Evolutionary conservation across 2,329 filamentous ascomycete species (phyloP).

Genomic region (Apiospora malaysiana): DNA sequence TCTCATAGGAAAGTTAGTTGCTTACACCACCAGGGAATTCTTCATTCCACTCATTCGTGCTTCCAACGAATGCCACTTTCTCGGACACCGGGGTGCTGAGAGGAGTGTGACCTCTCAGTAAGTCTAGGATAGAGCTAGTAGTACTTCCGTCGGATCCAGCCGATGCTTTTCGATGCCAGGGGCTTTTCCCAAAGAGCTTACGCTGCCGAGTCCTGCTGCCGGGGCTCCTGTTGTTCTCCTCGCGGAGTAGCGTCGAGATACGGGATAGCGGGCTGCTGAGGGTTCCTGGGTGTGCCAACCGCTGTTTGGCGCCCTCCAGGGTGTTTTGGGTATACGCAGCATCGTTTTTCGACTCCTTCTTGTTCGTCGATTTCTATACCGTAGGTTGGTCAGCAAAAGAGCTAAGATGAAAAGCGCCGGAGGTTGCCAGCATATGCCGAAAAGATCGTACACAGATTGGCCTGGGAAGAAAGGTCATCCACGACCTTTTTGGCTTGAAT

Average conservation of each 20-base stretch:
- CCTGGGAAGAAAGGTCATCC: background rate
- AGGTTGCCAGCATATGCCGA: background rate
- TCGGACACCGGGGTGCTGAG: constrained; percentile 37
- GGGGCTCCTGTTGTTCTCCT: constrained; percentile 37
- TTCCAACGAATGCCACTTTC: constrained; percentile 20
- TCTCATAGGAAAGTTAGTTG: background rate
- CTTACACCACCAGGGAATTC: constrained; percentile 44
- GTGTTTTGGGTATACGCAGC: constrained; percentile 25
- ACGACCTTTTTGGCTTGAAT: constrained; percentile 19
- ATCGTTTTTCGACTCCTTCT: background rate
- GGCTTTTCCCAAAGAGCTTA: constrained; percentile 48
- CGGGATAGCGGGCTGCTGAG: constrained; percentile 26
- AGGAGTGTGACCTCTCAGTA: constrained; percentile 45
- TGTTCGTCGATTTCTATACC: background rate
- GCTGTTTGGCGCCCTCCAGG: constrained; percentile 22
- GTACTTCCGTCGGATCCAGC: constrained; percentile 44
- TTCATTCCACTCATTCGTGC: background rate
- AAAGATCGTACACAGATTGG: constrained; percentile 19
- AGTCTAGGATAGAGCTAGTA: constrained; percentile 49
- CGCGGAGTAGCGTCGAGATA: constrained; percentile 38
- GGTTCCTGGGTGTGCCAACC: constrained; percentile 16
- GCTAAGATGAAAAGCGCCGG: no score
- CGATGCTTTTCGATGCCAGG: constrained; percentile 49
- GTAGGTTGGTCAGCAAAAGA: background rate
- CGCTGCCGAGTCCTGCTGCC: constrained; percentile 33